These are phyloP conservation scores for Immersiella caudata DNA, from an alignment of 495 filamentous ascomycete species.

Conservation along the genomic window DNA sequence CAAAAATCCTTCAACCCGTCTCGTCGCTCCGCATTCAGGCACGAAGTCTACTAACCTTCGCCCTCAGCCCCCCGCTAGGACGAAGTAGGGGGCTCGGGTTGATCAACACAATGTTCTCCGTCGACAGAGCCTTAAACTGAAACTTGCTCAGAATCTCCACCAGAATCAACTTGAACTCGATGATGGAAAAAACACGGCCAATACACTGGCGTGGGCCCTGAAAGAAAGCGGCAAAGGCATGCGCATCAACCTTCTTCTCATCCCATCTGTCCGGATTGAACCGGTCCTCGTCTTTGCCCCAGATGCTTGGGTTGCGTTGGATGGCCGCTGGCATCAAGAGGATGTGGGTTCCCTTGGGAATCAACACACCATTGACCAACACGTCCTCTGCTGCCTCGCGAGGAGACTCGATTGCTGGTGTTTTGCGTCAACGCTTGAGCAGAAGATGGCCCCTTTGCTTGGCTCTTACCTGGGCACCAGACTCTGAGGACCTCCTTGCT, in stretches of 20 bases:
- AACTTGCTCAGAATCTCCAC: conserved; percentile 13
- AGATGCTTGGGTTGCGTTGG: conserved; percentile 35
- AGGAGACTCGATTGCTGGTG: conserved; percentile 34
- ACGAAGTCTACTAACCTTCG: not conserved
- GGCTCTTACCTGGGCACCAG: not conserved
- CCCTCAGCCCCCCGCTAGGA: conserved; percentile 2
- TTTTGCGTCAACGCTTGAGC: too few relatives aligned
- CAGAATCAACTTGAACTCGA: conserved; percentile 22
- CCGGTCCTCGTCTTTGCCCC: conserved; percentile 34
- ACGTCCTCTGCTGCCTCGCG: conserved; percentile 32
- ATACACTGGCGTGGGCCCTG: conserved; percentile 20
- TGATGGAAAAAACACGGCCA: conserved; percentile 9
- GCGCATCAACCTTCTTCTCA: not conserved
- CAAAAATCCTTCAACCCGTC: too few relatives aligned
- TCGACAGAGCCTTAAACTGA: conserved; percentile 9
- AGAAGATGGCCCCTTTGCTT: too few relatives aligned
- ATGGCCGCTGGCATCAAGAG: conserved; percentile 33
- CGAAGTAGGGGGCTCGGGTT: conserved; percentile 10
- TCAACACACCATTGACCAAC: conserved; percentile 29
- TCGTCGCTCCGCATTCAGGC: not conserved
- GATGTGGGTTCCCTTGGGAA: conserved; percentile 39
- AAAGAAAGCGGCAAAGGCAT: conserved; percentile 11
- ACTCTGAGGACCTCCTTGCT: conserved; percentile 4
- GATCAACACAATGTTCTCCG: conserved; percentile 6
- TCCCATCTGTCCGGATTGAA: conserved; percentile 43